phyloP scores from a whole-genome alignment of 352 stramenopile genomes.

The Phytophthora cajani region DNA sequence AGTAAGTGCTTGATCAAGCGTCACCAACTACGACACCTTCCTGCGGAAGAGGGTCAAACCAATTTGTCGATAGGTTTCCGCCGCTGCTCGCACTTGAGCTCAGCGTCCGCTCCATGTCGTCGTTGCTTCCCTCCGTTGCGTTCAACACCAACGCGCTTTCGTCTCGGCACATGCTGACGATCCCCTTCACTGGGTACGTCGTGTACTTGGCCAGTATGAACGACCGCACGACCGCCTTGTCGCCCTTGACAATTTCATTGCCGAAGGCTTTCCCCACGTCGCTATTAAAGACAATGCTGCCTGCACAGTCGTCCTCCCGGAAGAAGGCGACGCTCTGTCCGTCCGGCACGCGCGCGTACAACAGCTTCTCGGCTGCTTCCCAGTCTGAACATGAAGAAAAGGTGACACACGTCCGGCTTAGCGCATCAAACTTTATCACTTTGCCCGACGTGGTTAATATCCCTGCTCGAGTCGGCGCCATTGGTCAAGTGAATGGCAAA shows the following conservation, averaged over 20 bases:
- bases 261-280: background rate
- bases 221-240: background rate
- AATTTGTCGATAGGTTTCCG: slow-evolving; percentile 10
- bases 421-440: background rate
- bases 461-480: background rate
- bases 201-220: slow-evolving; percentile 2
- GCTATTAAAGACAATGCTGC: background rate
- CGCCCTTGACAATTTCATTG: background rate
- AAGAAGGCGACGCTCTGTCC: slow-evolving; percentile 5
- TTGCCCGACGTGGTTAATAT: background rate
- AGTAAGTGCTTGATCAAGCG: background rate
- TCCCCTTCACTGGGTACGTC: slow-evolving; percentile 3
- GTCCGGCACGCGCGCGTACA: slow-evolving; percentile 5
- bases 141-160: background rate
- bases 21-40: background rate
- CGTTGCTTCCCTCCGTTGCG: background rate
- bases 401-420: slow-evolving; percentile 5
- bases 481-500: background rate
- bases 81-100: background rate
- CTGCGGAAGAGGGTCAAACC: slow-evolving; percentile 1
- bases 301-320: background rate
- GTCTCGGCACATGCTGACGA: slow-evolving; percentile 3
- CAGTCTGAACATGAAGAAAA: background rate
- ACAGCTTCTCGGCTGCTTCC: background rate
- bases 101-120: background rate